Conservation (phyloP, 139 green algal species). For the Micromonas commoda region DNA sequence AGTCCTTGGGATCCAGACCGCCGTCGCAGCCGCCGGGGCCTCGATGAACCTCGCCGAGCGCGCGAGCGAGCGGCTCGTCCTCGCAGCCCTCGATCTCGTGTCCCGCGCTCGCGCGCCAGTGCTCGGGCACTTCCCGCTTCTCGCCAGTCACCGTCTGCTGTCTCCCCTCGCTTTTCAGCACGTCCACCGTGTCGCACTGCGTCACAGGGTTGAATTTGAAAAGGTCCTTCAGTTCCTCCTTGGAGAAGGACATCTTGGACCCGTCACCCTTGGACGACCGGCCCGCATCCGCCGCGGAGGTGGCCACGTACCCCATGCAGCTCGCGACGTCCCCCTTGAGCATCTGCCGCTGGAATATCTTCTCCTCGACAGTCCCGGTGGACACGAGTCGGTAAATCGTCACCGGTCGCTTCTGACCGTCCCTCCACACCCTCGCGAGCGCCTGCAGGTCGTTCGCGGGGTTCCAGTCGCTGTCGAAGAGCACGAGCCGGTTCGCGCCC, state of each 20-base stretch:
- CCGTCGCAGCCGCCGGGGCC: neutral
- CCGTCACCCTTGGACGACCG: neutral
- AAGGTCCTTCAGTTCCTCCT: slow-evolving; percentile 63
- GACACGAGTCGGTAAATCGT: slow-evolving; percentile 69
- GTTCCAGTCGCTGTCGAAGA: slow-evolving; percentile 74
- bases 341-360: slow-evolving; percentile 80
- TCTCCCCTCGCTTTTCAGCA: slow-evolving; percentile 33
- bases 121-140: slow-evolving; percentile 13
- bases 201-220: slow-evolving; percentile 55
- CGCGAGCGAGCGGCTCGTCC: neutral
- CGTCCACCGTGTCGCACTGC: slow-evolving; percentile 52
- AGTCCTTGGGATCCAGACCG: too few relatives aligned
- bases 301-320: slow-evolving; percentile 26
- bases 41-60: neutral
- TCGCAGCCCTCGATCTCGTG: too few relatives aligned
- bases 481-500: slow-evolving; percentile 73
- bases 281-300: neutral
- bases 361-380: slow-evolving; percentile 79
- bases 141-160: slow-evolving; percentile 18
- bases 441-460: slow-evolving; percentile 53
- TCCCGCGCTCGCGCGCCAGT: slow-evolving; percentile 5
- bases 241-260: slow-evolving; percentile 43
- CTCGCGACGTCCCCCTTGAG: slow-evolving; percentile 61
- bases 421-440: slow-evolving; percentile 75
- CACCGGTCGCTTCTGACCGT: slow-evolving; percentile 70